Percentiles rank a stretch among this genome's conserved stretches.
phyloP scores from a whole-genome alignment of 139 green algal genomes.

The Auxenochlorella pyrenoidosa region DNA sequence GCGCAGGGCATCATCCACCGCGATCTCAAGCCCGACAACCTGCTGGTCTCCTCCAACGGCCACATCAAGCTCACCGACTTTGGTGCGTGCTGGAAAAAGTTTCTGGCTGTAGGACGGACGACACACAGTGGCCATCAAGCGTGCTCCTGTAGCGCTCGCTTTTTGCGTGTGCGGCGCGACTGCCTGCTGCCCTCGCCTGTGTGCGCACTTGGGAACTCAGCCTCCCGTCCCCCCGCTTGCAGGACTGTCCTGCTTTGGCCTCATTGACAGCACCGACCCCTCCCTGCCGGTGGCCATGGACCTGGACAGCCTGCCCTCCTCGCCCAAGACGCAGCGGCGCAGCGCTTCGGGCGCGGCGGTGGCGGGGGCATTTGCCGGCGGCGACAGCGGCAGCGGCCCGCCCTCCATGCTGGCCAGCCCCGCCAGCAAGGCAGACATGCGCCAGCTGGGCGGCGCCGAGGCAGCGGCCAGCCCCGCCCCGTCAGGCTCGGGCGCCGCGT shows the following conservation, averaged over 20 bases:
- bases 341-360: not conserved
- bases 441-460: not conserved
- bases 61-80: conserved; percentile 98
- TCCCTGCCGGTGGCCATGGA: conserved; percentile 34
- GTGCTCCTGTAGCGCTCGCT: too few species aligned
- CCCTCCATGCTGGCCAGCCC: conserved; percentile 32
- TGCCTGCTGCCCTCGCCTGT: too few species aligned
- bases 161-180: too few species aligned
- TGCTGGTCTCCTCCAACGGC: conserved; percentile 89
- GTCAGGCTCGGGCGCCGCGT: not conserved
- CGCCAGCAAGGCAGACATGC: conserved; percentile 37
- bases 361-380: not conserved
- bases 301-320: conserved; percentile 34
- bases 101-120: too few species aligned
- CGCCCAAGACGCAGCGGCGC: conserved; percentile 1
- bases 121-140: not conserved
- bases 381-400: not conserved
- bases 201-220: not conserved
- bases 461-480: not conserved
- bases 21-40: conserved; percentile 98
- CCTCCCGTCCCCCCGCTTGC: not conserved
- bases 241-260: conserved; percentile 82
- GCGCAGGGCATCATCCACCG: conserved; percentile 94
- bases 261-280: conserved; percentile 81
- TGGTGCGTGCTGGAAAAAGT: conserved; percentile 50